Base-by-base conservation (phyloP, 306 rosid genomes). In the Pueraria montana region DNA sequence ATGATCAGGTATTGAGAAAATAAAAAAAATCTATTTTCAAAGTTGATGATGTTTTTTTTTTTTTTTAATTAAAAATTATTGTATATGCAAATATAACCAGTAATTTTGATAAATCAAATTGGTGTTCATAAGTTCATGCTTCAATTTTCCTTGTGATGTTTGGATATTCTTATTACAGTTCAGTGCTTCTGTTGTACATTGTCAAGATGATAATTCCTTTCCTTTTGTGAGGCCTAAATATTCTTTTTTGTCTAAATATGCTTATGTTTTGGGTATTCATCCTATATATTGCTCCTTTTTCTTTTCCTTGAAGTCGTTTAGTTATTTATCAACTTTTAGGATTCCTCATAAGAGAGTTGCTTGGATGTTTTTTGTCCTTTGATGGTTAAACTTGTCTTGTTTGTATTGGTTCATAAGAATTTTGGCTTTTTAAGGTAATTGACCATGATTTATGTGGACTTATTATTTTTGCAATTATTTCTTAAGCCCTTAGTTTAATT, bases 1-100 rank as follows among this genome's bases (percentile, higher is more conserved):
- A 96, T 84, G 99, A 96, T 87, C 99, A 96, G 99, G 99, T 96
- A 87, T 45, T 56, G 38, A 67, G 83, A 78, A 68, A 74, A 69
- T 72, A 43, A 43, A 77, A 77, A 50, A 50, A 46, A 55, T 79
- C 11, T 80, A 48, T 76, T 72, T 78, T 21, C 53, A 53, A 66
- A 65, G 50, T 52, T 56, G 43, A 14, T 52, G 45, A 23, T 82
- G 34, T 18, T 32, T 70, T 72, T 68, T 82, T 34, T 18, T 32
- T 70, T 72, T 68, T 34, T 45, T 20, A 3, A 67, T n/a, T n/a
- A 36, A 6, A 67, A 42, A 45, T 67, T 70, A 74, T 62, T 42
- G 16, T 42, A 67, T 52, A 59, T 38, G 55, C 43, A 70, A 70
- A 46, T 63, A 42, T 64, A 63, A 61, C 55, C 77, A 6, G 1